Percentiles rank a stretch among this genome's conserved stretches.
Conservation (phyloP, 2,329 filamentous ascomycete species). For the Colletotrichum tofieldiae region DNA sequence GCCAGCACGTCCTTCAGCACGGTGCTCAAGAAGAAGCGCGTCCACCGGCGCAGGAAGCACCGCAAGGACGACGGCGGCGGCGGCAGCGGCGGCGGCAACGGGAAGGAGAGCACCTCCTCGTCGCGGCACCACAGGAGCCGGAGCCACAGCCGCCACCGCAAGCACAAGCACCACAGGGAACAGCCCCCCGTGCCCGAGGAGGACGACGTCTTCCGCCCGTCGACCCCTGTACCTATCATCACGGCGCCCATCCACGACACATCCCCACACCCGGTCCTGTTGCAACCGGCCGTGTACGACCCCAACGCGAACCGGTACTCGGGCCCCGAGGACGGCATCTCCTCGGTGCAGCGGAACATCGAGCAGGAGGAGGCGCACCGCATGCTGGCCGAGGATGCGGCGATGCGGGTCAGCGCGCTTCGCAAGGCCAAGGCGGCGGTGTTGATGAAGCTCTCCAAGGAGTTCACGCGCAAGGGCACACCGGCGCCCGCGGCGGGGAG, state of each 20-base stretch:
- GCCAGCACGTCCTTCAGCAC: constrained; percentile 60
- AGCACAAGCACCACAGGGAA: constrained; percentile 47
- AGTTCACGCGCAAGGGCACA: constrained; percentile 56
- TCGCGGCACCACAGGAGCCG: constrained; percentile 19
- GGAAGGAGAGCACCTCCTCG: constrained; percentile 33
- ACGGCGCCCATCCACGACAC: constrained; percentile 65
- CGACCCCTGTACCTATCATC: constrained; percentile 57
- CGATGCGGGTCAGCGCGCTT: constrained; percentile 68
- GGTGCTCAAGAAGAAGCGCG: constrained; percentile 64
- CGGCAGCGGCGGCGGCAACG: constrained; percentile 41
- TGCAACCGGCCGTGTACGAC: constrained; percentile 73
- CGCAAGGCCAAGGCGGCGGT: constrained; percentile 74
- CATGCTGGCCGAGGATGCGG: constrained; percentile 70
- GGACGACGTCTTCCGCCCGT: constrained; percentile 46
- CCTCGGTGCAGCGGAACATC: constrained; percentile 71
- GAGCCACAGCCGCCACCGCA: constrained; percentile 43
- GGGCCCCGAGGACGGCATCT: constrained; percentile 63
- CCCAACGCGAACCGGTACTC: constrained; percentile 51
- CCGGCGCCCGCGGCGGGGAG: constrained; percentile 40
- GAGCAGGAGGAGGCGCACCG: constrained; percentile 70
- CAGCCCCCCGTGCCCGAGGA: constrained; percentile 40
- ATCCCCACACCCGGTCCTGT: constrained; percentile 65
- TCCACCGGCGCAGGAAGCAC: constrained; percentile 56
- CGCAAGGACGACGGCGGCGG: constrained; percentile 50
- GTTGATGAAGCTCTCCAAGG: constrained; percentile 70